Base-by-base conservation (phyloP, 2,329 filamentous ascomycete genomes). In the Alternaria gansuensis region DNA sequence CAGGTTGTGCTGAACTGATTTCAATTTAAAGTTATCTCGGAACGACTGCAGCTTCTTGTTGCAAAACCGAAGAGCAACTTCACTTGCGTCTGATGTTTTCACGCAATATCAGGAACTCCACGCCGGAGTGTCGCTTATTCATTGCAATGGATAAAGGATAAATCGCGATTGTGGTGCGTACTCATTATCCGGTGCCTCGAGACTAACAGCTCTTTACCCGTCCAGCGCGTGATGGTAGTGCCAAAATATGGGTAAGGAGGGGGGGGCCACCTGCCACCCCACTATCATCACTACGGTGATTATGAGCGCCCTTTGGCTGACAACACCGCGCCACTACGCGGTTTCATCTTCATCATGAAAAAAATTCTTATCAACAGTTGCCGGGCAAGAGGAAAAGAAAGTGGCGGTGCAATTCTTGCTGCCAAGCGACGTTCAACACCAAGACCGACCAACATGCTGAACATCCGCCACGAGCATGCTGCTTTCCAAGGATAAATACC, bases 101-200 rank as follows among this genome's bases (percentile, higher is more conserved):
- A 49, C 17, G 8, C 50, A 48, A 53, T 36, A 46, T 29, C 29
- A 31, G 26, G 23, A 23, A 45, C 11, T 45, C 23, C 17, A 46
- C 36, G 40, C 28, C 44, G n/a, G 23, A 28, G 26, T 9, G 26
- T 28, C 26, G 17, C 31, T 24, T 37, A 36, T 36, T 26, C 33
- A 55, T 24, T 48, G 44, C 23, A n/a, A 45, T 31, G 26, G 37
- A 36, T 14, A 39, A 40, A 33, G 23, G 33, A 45, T 46, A 45
- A 24, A 28, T 51, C 23, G 36, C 7, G 43, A 33, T 33, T 28
- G 17, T 55, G 59, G 56, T 33, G 52, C 59, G 28, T 48, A 54
- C 49, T 56, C 62, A 63, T 66, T 66, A 66, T 64, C 63, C 63
- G 63, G 63, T 66, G 63, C 63, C 61, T 66, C 31, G 51, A 62